A percentile compares a stretch with the other conserved stretches of the same genome.
These are phyloP conservation scores for Globisporangium ultimum DNA, from an alignment of 352 stramenopile genomes.

Conservation along the genomic window DNA sequence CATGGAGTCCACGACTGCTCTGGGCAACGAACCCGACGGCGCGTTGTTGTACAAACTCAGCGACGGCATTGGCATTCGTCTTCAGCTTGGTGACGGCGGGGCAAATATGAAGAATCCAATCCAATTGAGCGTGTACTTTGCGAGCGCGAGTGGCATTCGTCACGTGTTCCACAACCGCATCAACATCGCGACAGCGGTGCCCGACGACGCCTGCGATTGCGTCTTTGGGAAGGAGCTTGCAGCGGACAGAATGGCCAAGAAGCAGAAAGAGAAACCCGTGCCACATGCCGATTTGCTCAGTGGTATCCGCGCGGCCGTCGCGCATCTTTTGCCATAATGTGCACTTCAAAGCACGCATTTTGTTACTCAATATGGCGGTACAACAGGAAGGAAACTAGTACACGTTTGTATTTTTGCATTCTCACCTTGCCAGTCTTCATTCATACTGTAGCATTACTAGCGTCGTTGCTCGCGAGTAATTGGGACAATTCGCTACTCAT, in stretches of 20 bases:
- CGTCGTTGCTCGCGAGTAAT: neutral
- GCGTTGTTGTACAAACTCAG: constrained; percentile 47
- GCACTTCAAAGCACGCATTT: neutral
- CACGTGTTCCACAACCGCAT: constrained; percentile 43
- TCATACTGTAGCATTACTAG: neutral
- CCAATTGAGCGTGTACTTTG: constrained; percentile 48
- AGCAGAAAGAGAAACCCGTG: constrained; percentile 13
- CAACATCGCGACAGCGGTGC: constrained; percentile 23
- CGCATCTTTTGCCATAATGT: constrained; percentile 21
- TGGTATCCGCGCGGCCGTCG: constrained; percentile 43
- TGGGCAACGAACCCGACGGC: constrained; percentile 40
- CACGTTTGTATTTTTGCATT: too few species aligned
- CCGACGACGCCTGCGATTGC: constrained; percentile 26
- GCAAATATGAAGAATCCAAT: constrained; percentile 19
- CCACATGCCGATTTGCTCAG: constrained; percentile 30
- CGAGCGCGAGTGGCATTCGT: constrained; percentile 30
- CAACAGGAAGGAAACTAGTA: too few species aligned
- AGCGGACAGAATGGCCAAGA: neutral
- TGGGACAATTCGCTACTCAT: neutral
- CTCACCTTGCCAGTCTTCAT: neutral
- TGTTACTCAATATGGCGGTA: too few species aligned
- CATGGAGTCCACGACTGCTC: constrained; percentile 19
- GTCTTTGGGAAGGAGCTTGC: constrained; percentile 33
- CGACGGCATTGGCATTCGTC: constrained; percentile 37
- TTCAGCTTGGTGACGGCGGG: constrained; percentile 19